Percentiles rank a stretch among this genome's conserved stretches.
These are phyloP conservation scores for Chrysosporium keratinophilum DNA, from an alignment of 2,329 filamentous ascomycete genomes.

Conservation along the genomic window DNA sequence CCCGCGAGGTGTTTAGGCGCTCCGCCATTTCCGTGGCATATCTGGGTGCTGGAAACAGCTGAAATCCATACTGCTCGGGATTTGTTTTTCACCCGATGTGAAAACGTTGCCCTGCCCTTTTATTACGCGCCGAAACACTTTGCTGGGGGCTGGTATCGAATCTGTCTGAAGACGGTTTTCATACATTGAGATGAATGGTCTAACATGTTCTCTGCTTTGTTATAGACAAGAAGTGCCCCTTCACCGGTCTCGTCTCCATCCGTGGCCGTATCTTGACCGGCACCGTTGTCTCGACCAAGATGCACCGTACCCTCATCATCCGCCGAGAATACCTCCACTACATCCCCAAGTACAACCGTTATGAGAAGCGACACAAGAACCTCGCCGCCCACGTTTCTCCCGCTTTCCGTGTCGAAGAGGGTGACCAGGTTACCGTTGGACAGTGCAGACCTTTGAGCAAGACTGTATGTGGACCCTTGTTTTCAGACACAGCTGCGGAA, in stretches of 20 bases:
- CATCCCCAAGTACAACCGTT: conserved; percentile 98
- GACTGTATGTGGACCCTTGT: conserved; percentile 63
- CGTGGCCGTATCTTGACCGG: conserved; percentile 99
- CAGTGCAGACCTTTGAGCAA: conserved; percentile 99
- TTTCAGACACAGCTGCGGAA: background rate
- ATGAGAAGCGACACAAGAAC: conserved; percentile 99
- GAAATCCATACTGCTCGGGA: background rate
- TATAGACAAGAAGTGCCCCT: conserved; percentile 99
- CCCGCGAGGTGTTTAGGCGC: background rate
- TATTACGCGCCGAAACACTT: background rate
- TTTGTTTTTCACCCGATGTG: background rate
- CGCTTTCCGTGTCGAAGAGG: conserved; percentile 99
- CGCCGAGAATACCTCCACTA: conserved; percentile 99
- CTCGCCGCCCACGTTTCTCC: conserved; percentile 96
- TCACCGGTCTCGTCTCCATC: conserved; percentile 98
- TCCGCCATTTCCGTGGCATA: background rate
- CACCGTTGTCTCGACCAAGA: conserved; percentile 99
- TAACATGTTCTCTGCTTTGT: conserved; percentile 11
- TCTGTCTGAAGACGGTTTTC: background rate
- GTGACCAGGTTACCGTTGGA: conserved; percentile 98
- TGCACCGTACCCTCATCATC: conserved; percentile 99
- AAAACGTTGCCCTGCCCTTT: background rate
- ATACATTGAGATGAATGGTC: background rate
- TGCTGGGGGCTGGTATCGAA: background rate
- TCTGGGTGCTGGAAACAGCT: background rate